Conservation (phyloP, 176 grass and related monocot genomes). For the Microstegium vimineum region DNA sequence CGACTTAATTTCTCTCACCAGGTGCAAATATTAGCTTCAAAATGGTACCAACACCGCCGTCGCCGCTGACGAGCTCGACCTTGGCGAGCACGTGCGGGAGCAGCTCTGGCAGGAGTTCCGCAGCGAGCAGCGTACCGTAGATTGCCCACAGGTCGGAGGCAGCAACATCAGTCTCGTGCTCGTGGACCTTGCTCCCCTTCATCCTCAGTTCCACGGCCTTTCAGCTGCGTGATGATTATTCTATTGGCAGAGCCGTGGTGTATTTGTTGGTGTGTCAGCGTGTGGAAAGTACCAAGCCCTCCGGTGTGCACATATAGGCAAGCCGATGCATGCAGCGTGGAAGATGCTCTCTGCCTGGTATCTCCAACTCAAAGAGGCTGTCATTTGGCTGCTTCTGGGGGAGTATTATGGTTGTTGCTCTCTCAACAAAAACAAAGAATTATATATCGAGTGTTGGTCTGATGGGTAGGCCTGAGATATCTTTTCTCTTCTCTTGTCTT, state of each 20-base stretch:
- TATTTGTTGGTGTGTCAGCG: neutral
- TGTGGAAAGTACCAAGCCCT: too few relatives aligned
- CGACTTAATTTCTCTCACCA: slow-evolving; percentile 3
- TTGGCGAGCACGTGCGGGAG: neutral
- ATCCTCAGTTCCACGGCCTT: neutral
- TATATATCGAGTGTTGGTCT: too few relatives aligned
- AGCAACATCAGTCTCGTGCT: slow-evolving; percentile 9
- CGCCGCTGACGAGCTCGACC: slow-evolving; percentile 1
- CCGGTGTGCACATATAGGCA: neutral
- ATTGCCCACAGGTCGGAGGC: slow-evolving; percentile 20
- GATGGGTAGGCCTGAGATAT: too few relatives aligned
- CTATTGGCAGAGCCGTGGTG: neutral
- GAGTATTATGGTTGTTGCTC: too few relatives aligned
- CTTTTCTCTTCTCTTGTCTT: too few relatives aligned
- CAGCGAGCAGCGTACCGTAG: neutral
- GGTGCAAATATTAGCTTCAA: slow-evolving; percentile 37
- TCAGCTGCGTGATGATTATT: neutral
- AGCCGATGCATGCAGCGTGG: neutral
- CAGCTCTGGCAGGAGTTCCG: neutral
- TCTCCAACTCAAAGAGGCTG: too few relatives aligned
- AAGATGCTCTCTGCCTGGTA: neutral
- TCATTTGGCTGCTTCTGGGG: too few relatives aligned
- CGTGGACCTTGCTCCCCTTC: slow-evolving; percentile 36
- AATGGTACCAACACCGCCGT: slow-evolving; percentile 27
- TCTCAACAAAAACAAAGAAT: too few relatives aligned